phyloP scores from a whole-genome alignment of 2,329 filamentous ascomycete genomes.

The Aspergillus brunneoviolaceus region DNA sequence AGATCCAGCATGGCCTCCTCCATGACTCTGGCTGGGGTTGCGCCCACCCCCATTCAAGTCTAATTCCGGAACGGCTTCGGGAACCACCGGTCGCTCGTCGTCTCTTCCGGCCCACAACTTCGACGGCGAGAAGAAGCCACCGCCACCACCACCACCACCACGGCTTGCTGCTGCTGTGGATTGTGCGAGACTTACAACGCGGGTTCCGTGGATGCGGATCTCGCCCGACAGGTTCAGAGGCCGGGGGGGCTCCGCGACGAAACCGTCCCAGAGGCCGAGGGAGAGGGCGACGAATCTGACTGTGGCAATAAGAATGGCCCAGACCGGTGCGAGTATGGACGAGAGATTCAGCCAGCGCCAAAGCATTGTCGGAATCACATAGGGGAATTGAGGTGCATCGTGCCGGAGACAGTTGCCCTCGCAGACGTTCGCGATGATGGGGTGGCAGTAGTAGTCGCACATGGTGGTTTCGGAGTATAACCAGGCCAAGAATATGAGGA shows the following conservation, averaged over 20 bases:
- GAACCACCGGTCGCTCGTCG: neutral
- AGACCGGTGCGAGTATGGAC: conserved; percentile 28
- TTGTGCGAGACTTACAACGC: conserved; percentile 15
- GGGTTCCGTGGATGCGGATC: conserved; percentile 31
- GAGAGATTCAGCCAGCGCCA: conserved; percentile 47
- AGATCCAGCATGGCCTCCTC: conserved; percentile 17
- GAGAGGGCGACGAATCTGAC: conserved; percentile 35
- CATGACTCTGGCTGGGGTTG: neutral
- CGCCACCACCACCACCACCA: neutral
- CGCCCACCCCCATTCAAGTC: conserved; percentile 2
- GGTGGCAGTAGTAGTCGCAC: conserved; percentile 54
- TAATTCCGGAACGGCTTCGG: conserved; percentile 11
- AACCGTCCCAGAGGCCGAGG: conserved; percentile 45
- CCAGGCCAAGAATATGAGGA: conserved; percentile 48
- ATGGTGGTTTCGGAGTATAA: conserved; percentile 50
- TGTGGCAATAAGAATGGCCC: conserved; percentile 32
- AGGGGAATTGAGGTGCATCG: conserved; percentile 55
- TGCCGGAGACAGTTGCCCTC: conserved; percentile 51
- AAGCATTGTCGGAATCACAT: conserved; percentile 56
- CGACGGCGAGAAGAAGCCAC: conserved; percentile 13
- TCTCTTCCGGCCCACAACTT: conserved; percentile 9
- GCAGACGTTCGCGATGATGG: conserved; percentile 49
- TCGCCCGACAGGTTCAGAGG: conserved; percentile 30
- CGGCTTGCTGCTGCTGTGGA: conserved; percentile 16
- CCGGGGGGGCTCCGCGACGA: conserved; percentile 37